Evolutionary conservation across 2,329 filamentous ascomycete genomes (phyloP).

Genomic region (Aureobasidium sp.): DNA sequence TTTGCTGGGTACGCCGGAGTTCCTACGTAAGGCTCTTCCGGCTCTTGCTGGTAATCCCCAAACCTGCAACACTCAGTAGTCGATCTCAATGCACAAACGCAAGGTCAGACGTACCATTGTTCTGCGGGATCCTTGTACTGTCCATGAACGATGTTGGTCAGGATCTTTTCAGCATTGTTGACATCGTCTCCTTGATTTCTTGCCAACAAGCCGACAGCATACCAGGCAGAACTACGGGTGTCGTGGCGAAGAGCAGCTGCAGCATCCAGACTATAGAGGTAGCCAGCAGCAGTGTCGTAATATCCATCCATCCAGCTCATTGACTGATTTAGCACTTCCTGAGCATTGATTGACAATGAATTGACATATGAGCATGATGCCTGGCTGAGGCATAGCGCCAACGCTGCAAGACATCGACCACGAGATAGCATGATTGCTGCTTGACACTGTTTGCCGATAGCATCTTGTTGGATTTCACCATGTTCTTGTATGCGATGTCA

Average conservation of each 20-base stretch:
- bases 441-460: background rate
- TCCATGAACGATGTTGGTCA: slow-evolving; percentile 46
- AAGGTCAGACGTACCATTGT: slow-evolving; percentile 44
- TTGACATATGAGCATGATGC: slow-evolving; percentile 9
- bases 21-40: slow-evolving; percentile 53
- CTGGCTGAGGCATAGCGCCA: background rate
- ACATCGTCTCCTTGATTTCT: slow-evolving; percentile 46
- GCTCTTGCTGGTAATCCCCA: slow-evolving; percentile 48
- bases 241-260: slow-evolving; percentile 46
- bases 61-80: slow-evolving; percentile 25
- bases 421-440: background rate
- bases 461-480: background rate
- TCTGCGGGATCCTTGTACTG: slow-evolving; percentile 47
- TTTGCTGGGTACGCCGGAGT: slow-evolving; percentile 41
- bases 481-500: background rate
- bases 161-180: slow-evolving; percentile 46
- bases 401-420: background rate
- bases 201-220: slow-evolving; percentile 51
- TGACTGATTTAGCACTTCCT: slow-evolving; percentile 36
- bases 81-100: background rate
- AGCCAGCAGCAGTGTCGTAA: slow-evolving; percentile 47
- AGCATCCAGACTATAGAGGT: slow-evolving; percentile 46
- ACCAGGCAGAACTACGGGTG: slow-evolving; percentile 53
- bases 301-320: slow-evolving; percentile 51
- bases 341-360: slow-evolving; percentile 8